Conservation (phyloP, 2,329 filamentous ascomycete genomes). For the Claviceps digitariae region DNA sequence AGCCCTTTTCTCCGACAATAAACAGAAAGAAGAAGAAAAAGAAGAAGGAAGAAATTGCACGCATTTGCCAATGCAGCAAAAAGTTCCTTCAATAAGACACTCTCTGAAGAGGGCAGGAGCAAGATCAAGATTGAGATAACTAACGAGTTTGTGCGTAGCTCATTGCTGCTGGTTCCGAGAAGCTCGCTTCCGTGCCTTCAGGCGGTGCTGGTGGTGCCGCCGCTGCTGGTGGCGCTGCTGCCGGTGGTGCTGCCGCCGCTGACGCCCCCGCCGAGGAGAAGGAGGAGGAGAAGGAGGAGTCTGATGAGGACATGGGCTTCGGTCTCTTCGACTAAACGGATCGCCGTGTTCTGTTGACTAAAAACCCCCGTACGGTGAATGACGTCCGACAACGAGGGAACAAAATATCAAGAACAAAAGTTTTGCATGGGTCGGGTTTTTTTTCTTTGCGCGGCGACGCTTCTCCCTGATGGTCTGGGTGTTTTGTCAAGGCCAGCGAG, state of each 20-base stretch:
- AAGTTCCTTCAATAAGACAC: no score
- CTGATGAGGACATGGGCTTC: conserved; percentile 66
- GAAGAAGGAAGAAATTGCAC: no score
- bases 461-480: conserved; percentile 13
- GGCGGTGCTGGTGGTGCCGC: conserved; percentile 68
- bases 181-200: conserved; percentile 95
- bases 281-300: conserved; percentile 74
- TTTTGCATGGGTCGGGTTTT: conserved; percentile 15
- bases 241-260: conserved; percentile 50
- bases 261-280: conserved; percentile 42
- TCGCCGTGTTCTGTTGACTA: conserved; percentile 13
- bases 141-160: conserved; percentile 42
- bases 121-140: background rate
- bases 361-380: conserved; percentile 12
- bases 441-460: conserved; percentile 17
- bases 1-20: background rate
- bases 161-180: conserved; percentile 76
- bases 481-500: conserved; percentile 10
- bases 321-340: conserved; percentile 60
- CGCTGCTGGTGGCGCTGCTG: conserved; percentile 52
- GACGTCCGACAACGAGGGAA: background rate
- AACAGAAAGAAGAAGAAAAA: no score
- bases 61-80: no score
- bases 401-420: conserved; percentile 12
- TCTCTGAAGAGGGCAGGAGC: background rate